A percentile compares a stretch with the other conserved stretches of the same genome.
Conservation (phyloP, 495 filamentous ascomycete genomes). For the Penicillium taxi region DNA sequence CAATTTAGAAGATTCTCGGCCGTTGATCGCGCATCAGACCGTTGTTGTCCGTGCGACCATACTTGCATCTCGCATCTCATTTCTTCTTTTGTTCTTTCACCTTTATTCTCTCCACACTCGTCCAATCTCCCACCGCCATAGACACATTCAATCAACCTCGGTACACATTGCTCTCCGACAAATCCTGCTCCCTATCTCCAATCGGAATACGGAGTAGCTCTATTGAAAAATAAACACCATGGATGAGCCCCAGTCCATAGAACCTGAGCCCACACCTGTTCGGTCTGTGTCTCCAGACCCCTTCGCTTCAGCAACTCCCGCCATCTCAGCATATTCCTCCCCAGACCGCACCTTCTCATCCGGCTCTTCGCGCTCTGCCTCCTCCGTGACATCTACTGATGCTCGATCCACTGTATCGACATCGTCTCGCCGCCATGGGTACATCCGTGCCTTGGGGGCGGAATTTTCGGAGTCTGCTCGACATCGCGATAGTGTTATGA, state of each 20-base stretch:
- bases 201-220: conserved; percentile 1
- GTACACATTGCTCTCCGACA: not conserved
- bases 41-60: conserved; percentile 7
- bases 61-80: conserved; percentile 1
- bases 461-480: conserved; percentile 85
- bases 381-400: conserved; percentile 50
- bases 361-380: conserved; percentile 61
- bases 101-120: not conserved
- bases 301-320: conserved; percentile 51
- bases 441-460: conserved; percentile 83
- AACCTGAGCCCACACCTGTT: conserved; percentile 19
- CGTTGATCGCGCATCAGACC: conserved; percentile 26
- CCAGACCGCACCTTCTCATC: conserved; percentile 70
- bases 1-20: conserved; percentile 25
- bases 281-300: conserved; percentile 52
- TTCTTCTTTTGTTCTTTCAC: not conserved
- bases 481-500: conserved; percentile 88
- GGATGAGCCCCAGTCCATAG: conserved; percentile 27
- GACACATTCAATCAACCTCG: too few species aligned
- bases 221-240: conserved; percentile 13
- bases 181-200: not conserved
- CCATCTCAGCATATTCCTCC: conserved; percentile 54
- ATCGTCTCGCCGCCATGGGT: conserved; percentile 63
- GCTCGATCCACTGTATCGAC: conserved; percentile 48
- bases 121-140: too few species aligned